Percentiles rank a stretch among this genome's conserved stretches.
Conservation (phyloP, 1,284 basidiomycete genomes). For the Sparassis latifolia region DNA sequence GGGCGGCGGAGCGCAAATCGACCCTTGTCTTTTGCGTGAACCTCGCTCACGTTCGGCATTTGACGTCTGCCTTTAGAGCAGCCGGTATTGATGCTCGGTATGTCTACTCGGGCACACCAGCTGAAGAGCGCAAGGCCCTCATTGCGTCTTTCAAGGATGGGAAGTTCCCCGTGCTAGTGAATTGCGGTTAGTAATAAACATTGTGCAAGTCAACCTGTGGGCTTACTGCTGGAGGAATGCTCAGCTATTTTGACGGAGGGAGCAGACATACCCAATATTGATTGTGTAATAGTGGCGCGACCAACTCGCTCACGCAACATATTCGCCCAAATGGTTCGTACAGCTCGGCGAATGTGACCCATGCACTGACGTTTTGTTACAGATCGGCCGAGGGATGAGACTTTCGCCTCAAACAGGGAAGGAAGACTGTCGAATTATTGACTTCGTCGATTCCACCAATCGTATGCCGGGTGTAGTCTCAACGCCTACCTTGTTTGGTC, state of each 20-base stretch:
- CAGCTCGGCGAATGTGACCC: not conserved
- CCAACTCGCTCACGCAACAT: conserved; percentile 87
- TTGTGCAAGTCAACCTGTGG: not conserved
- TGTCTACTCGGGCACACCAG: conserved; percentile 69
- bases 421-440: conserved; percentile 82
- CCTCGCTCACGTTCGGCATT: conserved; percentile 72
- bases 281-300: conserved; percentile 82
- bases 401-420: conserved; percentile 81
- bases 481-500: conserved; percentile 81
- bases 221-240: not conserved
- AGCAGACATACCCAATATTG: conserved; percentile 87
- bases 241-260: conserved; percentile 89
- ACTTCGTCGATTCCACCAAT: conserved; percentile 79
- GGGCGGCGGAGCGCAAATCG: conserved; percentile 69
- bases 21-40: conserved; percentile 92
- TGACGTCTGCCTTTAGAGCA: conserved; percentile 70
- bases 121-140: conserved; percentile 56
- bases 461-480: conserved; percentile 74
- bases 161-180: conserved; percentile 82
- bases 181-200: conserved; percentile 59
- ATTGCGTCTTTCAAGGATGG: conserved; percentile 68
- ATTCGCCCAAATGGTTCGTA: conserved; percentile 85
- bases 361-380: not conserved
- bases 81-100: conserved; percentile 86
- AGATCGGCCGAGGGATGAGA: conserved; percentile 93